These are phyloP conservation scores for Pharnaceum exiguum DNA, from an alignment of 148 eudicot species.

Conservation along the genomic window DNA sequence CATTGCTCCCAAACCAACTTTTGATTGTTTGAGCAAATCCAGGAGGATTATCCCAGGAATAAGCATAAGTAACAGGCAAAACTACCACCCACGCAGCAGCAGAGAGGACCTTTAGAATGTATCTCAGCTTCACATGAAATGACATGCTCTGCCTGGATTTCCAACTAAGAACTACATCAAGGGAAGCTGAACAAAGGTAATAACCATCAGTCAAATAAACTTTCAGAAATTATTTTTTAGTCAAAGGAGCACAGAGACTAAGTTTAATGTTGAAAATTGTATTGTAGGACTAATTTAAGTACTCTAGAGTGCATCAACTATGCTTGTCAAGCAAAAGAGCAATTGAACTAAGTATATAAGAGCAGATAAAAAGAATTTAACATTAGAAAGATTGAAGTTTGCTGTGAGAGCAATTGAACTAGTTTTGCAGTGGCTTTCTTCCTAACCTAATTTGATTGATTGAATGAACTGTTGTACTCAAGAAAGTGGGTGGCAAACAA, in stretches of 20 bases:
- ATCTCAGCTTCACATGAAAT: conserved; percentile 83
- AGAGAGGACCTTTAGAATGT: conserved; percentile 75
- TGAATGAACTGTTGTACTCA: too few species aligned
- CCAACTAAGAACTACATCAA: conserved; percentile 88
- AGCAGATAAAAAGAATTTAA: too few species aligned
- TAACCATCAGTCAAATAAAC: background rate
- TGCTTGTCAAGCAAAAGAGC: background rate
- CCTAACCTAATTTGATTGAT: too few species aligned
- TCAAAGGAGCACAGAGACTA: background rate
- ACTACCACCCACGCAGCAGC: conserved; percentile 98
- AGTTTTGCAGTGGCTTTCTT: too few species aligned
- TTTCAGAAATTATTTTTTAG: background rate
- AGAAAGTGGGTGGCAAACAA: too few species aligned
- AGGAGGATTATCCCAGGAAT: conserved; percentile 76
- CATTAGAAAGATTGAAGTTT: too few species aligned
- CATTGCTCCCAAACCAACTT: conserved; percentile 82
- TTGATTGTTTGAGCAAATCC: conserved; percentile 89
- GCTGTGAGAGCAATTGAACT: too few species aligned
- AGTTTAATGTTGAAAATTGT: too few species aligned
- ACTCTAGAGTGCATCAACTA: background rate
- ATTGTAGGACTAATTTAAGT: too few species aligned
- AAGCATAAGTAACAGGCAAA: conserved; percentile 91
- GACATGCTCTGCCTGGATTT: conserved; percentile 89
- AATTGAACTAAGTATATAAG: too few species aligned
- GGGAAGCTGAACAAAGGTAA: conserved; percentile 55